Conservation (phyloP, 345 rosid genomes). For the Lepidium sativum region DNA sequence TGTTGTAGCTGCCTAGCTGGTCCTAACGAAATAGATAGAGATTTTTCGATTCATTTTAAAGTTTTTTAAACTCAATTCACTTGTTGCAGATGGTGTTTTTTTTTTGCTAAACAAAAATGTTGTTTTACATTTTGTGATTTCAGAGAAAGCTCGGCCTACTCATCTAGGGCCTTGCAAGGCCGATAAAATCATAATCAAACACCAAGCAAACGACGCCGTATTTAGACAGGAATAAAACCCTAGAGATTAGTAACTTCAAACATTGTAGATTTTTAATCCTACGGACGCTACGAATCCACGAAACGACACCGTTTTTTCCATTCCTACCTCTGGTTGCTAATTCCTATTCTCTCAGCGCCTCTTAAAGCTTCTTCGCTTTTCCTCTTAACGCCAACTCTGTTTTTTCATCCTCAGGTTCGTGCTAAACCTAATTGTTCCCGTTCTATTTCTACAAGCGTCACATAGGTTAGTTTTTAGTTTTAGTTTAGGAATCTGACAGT, state of each 20-base stretch:
- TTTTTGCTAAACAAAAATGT: not conserved
- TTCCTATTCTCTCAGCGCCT: not conserved
- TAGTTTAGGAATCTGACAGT: not conserved
- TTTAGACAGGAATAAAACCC: not conserved
- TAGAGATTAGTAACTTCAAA: not conserved
- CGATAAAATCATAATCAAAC: not conserved
- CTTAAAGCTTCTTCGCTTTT: not conserved
- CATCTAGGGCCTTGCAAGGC: not conserved
- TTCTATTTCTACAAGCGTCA: not conserved
- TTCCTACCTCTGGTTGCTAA: not conserved
- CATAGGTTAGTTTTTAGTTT: not conserved
- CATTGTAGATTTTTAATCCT: not conserved
- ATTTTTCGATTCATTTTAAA: not conserved
- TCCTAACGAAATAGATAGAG: not conserved
- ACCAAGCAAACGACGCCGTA: not conserved
- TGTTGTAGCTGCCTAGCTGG: no score
- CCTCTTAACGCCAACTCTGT: not conserved
- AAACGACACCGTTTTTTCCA: not conserved
- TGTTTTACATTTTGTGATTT: not conserved
- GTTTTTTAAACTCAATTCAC: not conserved
- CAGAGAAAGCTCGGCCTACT: not conserved
- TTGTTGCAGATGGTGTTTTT: not conserved
- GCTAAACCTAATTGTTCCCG: not conserved
- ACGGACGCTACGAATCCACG: not conserved
- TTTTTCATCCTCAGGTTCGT: slow-evolving; percentile 13